Percentiles rank a stretch among this genome's conserved stretches.
phyloP scores from a whole-genome alignment of 1,284 basidiomycete species.

The Ganoderma lingzhi region DNA sequence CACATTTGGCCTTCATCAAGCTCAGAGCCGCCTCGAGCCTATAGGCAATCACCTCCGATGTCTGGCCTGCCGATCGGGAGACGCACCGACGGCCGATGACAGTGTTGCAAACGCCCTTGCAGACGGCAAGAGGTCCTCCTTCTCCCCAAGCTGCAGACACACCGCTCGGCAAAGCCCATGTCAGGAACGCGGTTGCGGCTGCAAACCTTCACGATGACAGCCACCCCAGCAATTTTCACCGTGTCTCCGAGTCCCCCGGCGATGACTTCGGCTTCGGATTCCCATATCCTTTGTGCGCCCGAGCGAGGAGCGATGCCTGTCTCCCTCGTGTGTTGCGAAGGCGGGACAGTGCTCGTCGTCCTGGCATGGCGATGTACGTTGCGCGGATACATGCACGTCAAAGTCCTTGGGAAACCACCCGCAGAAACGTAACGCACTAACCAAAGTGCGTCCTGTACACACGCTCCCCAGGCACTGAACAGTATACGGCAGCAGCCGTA shows the following conservation, averaged over 20 bases:
- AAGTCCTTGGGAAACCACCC: background rate
- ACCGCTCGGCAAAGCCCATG: background rate
- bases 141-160: background rate
- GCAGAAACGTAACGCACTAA: background rate
- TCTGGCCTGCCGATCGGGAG: background rate
- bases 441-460: background rate
- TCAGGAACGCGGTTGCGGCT: background rate
- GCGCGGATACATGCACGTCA: background rate
- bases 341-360: constrained; percentile 1
- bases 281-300: background rate
- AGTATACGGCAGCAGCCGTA: background rate
- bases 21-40: background rate
- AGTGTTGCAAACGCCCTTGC: background rate
- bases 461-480: constrained; percentile 1
- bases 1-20: background rate
- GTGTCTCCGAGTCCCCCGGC: background rate
- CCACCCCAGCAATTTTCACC: constrained; percentile 4
- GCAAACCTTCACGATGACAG: background rate
- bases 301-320: background rate
- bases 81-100: constrained; percentile 1
- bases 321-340: background rate
- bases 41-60: background rate
- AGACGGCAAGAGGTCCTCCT: background rate
- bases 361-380: background rate
- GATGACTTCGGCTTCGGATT: background rate